Base-by-base conservation (phyloP, 163 green algal genomes). In the Chloromonas sp. region DNA sequence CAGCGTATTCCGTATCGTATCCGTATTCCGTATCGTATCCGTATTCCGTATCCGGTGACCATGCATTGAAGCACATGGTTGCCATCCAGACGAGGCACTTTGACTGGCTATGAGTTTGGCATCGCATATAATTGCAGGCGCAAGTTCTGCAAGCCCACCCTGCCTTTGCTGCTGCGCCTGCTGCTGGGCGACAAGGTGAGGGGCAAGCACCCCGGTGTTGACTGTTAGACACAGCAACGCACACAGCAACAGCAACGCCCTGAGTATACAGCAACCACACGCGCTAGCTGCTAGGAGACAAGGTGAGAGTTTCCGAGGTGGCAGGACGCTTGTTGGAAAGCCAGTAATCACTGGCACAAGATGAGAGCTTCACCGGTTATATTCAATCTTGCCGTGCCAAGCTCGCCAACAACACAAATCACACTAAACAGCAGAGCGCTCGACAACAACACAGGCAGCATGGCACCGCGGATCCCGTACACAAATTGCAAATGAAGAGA, bases 181-280 rank as follows among this genome's bases (percentile, higher is more conserved):
- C 85, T 96, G 71, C 81, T 96, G 78, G 94, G 94, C 0, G 78
- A 84, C 60, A 89, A 87, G 78, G 88, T 86, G 36, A 92, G 82
- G n/a, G 1, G 14, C 2, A 2, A 66, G 36, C 2, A 1, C 3
- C 57, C 3, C 2, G 2, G 14, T 14, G 2, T 14, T 82, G 2
- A 61, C 36, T 2, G n/a, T 82, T 2, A 58, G 78, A 2, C 78
- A 61, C 14, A 82, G n/a, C 13, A 81, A 2, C 14, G 15, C 13
- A 81, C 8, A 15, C 58, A 57, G 14, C 14, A 5, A 8, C 74
- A 81, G 2, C 13, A 81, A 60, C 8, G 14, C 74, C 8, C 58
- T 60, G 15, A 81, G 2, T 81, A 57, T 60, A 81, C 15, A 36
- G 36, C 36, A 36, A 36, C 36, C 36, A 36, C 36, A 36, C 36